Base-by-base conservation (phyloP, 2,329 filamentous ascomycete species). In the Apiospora kogelbergensis region DNA sequence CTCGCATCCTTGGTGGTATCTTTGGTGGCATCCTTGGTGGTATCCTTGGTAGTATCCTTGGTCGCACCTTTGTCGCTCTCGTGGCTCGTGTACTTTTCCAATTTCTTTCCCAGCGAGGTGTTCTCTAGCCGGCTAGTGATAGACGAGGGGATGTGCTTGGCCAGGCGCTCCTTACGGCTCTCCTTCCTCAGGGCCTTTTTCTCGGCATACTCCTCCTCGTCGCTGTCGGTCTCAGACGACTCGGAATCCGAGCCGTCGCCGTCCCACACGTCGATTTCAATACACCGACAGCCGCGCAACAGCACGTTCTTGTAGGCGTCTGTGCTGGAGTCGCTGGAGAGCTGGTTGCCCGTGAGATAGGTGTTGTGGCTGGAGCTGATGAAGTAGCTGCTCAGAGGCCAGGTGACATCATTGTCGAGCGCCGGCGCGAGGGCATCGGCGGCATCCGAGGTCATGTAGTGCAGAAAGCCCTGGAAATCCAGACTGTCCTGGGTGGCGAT, bases 201-300 rank as follows among this genome's bases (percentile, higher is more conserved):
- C 70, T 84, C 82, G 63, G 77, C 73, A 7, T 77, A 73, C 65
- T 76, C 75, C 57, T 83, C 80, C 20, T 93, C 91, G 22, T 89
- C 81, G 63, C 81, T 82, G 68, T 79, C 83, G 67, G 80, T 92
- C 86, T 79, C 91, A 85, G 75, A 90, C 86, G 78, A 92, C 86
- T 80, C 89, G 77, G 82, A 92, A 86, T 79, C 92, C 76, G 76
- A 94, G 75, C 94, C 91, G 68, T 92, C 89, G 53, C 95, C 95
- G 78, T 98, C 93, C 95, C 95, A 98, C 75, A 96, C 97, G 76
- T 98, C 95, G 70, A 98, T 93, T 82, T 98, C 95, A 70, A 98
- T 91, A 80, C 95, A 98, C 22, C 95, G 91, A 75, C 95, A 97
- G 2, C 94, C 94, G 66, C 93, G 90, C 74, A 94, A 88, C 68